Evolutionary conservation across 225 moss, liverwort and hornwort genomes (phyloP).

Genomic region (Bryum argenteum): DNA sequence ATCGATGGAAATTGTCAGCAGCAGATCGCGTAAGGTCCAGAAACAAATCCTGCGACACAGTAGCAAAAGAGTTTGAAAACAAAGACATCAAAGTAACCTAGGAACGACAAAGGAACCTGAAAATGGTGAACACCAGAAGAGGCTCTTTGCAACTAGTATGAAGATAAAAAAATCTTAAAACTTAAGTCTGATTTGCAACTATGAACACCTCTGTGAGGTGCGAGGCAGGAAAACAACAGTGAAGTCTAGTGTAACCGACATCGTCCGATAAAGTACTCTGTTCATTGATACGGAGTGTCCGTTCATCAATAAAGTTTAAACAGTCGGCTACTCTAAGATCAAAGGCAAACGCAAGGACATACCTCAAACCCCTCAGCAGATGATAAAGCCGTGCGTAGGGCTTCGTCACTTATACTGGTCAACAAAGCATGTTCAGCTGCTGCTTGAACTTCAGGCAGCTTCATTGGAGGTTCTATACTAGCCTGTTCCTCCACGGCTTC

Average conservation of each 20-base stretch:
- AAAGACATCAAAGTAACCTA: slow-evolving; percentile 14
- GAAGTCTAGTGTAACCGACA: slow-evolving; percentile 12
- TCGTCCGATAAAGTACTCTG: neutral
- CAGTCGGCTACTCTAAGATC: slow-evolving; percentile 10
- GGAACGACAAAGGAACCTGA: slow-evolving; percentile 7
- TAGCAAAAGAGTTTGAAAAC: slow-evolving; percentile 23
- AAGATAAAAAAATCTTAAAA: slow-evolving; percentile 11
- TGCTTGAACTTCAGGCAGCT: slow-evolving; percentile 87
- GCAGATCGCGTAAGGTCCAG: slow-evolving; percentile 91
- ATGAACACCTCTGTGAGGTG: slow-evolving; percentile 11
- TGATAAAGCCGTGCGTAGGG: slow-evolving; percentile 75
- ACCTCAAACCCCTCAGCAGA: slow-evolving; percentile 91
- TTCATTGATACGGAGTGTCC: neutral
- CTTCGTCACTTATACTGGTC: slow-evolving; percentile 67
- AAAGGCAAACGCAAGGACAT: slow-evolving; percentile 23
- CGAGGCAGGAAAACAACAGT: slow-evolving; percentile 18
- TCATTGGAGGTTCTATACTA: slow-evolving; percentile 84
- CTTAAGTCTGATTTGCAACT: slow-evolving; percentile 5
- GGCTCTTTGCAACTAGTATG: neutral
- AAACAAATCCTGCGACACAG: slow-evolving; percentile 75
- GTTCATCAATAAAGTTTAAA: slow-evolving; percentile 10
- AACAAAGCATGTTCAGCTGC: slow-evolving; percentile 96
- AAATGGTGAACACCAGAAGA: slow-evolving; percentile 19
- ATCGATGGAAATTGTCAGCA: slow-evolving; percentile 98
- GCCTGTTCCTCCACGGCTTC: slow-evolving; percentile 31